These are phyloP conservation scores for Colletotrichum tanaceti DNA, from an alignment of 2,329 filamentous ascomycete species.

Conservation along the genomic window DNA sequence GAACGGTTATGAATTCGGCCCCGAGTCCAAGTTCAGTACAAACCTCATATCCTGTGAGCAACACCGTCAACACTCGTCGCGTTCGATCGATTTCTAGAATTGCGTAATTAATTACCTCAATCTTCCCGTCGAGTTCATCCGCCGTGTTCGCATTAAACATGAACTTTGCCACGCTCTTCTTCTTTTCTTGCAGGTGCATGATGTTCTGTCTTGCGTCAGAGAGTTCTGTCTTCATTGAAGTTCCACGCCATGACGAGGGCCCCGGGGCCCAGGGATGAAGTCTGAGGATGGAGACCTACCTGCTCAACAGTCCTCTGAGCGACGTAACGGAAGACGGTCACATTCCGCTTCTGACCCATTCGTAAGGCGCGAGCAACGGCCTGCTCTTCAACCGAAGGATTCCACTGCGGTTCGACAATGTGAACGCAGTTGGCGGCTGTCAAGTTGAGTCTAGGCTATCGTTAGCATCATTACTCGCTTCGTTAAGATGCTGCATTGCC, in stretches of 20 bases:
- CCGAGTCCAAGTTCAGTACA: too few relatives aligned
- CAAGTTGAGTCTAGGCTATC: neutral
- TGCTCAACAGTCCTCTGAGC: neutral
- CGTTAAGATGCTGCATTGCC: neutral
- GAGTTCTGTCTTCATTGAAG: too few relatives aligned
- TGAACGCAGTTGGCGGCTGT: conserved; percentile 8
- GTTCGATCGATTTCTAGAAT: too few relatives aligned
- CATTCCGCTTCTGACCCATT: conserved; percentile 45
- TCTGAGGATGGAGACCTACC: neutral
- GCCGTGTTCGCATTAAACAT: neutral
- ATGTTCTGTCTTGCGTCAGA: neutral
- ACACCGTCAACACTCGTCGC: too few relatives aligned
- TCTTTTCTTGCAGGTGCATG: neutral
- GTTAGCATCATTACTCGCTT: neutral
- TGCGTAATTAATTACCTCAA: neutral
- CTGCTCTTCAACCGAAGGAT: conserved; percentile 47
- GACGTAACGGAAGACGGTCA: conserved; percentile 41
- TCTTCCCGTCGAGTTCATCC: neutral
- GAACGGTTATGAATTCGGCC: too few relatives aligned
- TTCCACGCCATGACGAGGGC: neutral
- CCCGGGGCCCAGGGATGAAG: too few relatives aligned
- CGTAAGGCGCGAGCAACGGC: conserved; percentile 47
- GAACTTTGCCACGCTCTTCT: too few relatives aligned
- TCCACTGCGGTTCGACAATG: conserved; percentile 40
- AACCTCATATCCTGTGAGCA: too few relatives aligned